Evolutionary conservation across 768 basidiomycete genomes (phyloP), one percentile per base, ranked within the genome.

Genomic region (Termitomyces sp.): DNA sequence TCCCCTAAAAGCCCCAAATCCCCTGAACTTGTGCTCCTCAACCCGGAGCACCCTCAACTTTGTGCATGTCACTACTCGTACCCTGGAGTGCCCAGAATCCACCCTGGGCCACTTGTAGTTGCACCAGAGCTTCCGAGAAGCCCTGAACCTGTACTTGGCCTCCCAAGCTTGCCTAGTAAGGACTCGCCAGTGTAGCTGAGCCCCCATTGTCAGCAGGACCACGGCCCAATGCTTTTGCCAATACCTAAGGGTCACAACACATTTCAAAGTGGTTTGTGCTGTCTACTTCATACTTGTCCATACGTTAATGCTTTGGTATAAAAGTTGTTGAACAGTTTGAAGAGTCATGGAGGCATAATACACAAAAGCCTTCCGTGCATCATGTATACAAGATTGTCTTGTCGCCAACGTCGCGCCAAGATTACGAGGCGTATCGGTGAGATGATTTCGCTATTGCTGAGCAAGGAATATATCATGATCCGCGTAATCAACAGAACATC

Each of bases 321-420:
- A 40, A 37, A 85, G 84, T 85, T 34, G 69, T 74, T n/a, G 81
- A 83, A 61, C 85, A 87, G 60, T 88, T 87, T 71, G 82, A 81
- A 62, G 58, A 77, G 47, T 83, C 84, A 17, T 88, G 85, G 85
- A 75, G 84, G 54, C 85, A 87, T 61, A 70, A 60, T 32, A 71
- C 76, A n/a, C 77, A 77, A n/a, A 42, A 67, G 19, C 85, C 85
- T 12, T 69, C 74, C 35, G 84, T 88, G 1, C 71, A 75, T 48
- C 74, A 71, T 51, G 73, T 87, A 44, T 86, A 86, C 72, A 88
- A 87, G 71, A 79, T 87, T 59, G 65, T 84, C 9, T 66, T 74
- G 15, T 69, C 81, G 6, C 69, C 76, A 32, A 67, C 74, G 5
- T 78, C 77, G 12, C 68, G 83, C 43, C 72, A 77, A 2, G 73